phyloP scores from a whole-genome alignment of 768 basidiomycete species.

The Tylopilus cervinicoccineus region DNA sequence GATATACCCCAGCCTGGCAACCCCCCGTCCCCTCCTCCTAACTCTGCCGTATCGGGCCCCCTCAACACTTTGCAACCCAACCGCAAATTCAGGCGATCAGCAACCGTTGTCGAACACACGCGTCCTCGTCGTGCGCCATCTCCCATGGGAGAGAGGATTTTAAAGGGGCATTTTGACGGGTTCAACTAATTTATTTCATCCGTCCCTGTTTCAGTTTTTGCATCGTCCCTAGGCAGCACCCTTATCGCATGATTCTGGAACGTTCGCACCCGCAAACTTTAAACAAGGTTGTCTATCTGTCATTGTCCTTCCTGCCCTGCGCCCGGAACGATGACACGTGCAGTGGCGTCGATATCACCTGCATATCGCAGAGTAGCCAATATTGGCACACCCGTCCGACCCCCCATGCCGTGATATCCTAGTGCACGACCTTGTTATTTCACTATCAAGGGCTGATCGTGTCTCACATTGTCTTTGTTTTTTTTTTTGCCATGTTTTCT shows the following conservation, averaged over 20 bases:
- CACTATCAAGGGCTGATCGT: not conserved
- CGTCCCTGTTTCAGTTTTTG: not conserved
- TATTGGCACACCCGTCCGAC: not conserved
- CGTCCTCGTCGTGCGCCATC: slow-evolving; percentile 68
- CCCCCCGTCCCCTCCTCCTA: slow-evolving; percentile 52
- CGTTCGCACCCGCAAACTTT: not conserved
- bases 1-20: slow-evolving; percentile 26
- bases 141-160: slow-evolving; percentile 87
- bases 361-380: slow-evolving; percentile 5
- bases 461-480: slow-evolving; percentile 5
- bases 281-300: slow-evolving; percentile 3
- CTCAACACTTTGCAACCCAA: slow-evolving; percentile 22
- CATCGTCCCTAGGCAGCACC: slow-evolving; percentile 1
- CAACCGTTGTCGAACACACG: slow-evolving; percentile 47
- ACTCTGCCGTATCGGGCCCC: slow-evolving; percentile 40
- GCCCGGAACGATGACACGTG: slow-evolving; percentile 1
- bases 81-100: slow-evolving; percentile 50
- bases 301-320: slow-evolving; percentile 1
- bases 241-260: slow-evolving; percentile 8
- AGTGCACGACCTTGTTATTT: slow-evolving; percentile 15
- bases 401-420: slow-evolving; percentile 21
- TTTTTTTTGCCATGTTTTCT: not conserved
- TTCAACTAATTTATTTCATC: slow-evolving; percentile 55
- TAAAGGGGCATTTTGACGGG: slow-evolving; percentile 89
- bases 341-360: slow-evolving; percentile 12